A percentile compares a stretch with the other conserved stretches of the same genome.
Conservation (phyloP, 495 filamentous ascomycete genomes). For the Schizothecium vesticola region DNA sequence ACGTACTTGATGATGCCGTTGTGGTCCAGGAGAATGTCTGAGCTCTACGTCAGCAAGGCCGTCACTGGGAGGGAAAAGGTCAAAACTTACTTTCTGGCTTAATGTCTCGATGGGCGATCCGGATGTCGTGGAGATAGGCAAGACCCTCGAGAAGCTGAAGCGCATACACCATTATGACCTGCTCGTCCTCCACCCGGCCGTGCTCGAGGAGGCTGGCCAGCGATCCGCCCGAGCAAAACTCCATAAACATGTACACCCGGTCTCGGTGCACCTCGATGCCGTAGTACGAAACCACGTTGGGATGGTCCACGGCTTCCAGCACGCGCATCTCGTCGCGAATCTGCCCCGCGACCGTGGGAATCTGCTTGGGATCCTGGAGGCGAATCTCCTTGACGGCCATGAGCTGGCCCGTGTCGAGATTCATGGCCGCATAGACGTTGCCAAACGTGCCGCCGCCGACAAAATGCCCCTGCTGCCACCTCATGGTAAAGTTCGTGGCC, state of each 20-base stretch:
- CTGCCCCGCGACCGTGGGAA: constrained; percentile 85
- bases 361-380: constrained; percentile 91
- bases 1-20: constrained; percentile 99
- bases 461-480: constrained; percentile 97
- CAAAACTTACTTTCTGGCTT: constrained; percentile 83
- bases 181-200: constrained; percentile 95
- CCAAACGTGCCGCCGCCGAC: constrained; percentile 96
- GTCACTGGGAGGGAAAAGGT: not conserved
- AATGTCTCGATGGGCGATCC: constrained; percentile 94
- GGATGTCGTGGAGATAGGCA: constrained; percentile 84
- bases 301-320: constrained; percentile 88
- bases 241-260: constrained; percentile 99
- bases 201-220: constrained; percentile 88
- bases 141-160: constrained; percentile 93
- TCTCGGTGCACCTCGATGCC: constrained; percentile 97
- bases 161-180: constrained; percentile 95
- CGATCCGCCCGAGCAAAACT: constrained; percentile 93
- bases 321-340: constrained; percentile 98
- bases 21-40: constrained; percentile 92
- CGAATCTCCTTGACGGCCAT: constrained; percentile 99
- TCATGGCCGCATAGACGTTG: constrained; percentile 94
- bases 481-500: constrained; percentile 86
- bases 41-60: constrained; percentile 14
- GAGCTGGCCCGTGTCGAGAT: constrained; percentile 86
- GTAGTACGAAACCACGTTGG: constrained; percentile 95